Percentiles rank a stretch among this genome's conserved stretches.
These are phyloP conservation scores for Kazachstania sp. DNA, from an alignment of 1,139 yeast genomes.

Conservation along the genomic window DNA sequence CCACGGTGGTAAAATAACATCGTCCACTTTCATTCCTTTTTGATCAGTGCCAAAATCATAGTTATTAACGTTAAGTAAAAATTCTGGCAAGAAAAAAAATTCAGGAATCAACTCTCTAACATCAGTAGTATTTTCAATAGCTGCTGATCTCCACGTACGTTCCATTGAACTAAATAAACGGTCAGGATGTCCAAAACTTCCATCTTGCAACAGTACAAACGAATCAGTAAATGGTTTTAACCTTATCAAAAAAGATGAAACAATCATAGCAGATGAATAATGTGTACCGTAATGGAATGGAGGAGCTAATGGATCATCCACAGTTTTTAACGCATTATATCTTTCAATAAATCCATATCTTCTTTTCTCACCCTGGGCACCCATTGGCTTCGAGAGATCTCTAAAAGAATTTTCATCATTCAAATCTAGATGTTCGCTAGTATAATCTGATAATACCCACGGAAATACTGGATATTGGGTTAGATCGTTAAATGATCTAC, in stretches of 20 bases:
- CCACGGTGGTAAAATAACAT: slow-evolving; percentile 76
- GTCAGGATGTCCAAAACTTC: slow-evolving; percentile 81
- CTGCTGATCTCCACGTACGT: slow-evolving; percentile 72
- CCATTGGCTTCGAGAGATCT: slow-evolving; percentile 82
- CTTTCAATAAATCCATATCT: slow-evolving; percentile 58
- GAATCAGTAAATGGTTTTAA: slow-evolving; percentile 73
- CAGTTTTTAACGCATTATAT: slow-evolving; percentile 54
- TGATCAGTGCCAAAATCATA: slow-evolving; percentile 65
- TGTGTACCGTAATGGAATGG: slow-evolving; percentile 91
- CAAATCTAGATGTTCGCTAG: slow-evolving; percentile 56
- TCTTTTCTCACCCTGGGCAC: slow-evolving; percentile 60
- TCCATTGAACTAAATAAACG: slow-evolving; percentile 62
- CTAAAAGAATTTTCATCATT: slow-evolving; percentile 52
- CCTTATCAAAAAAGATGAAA: slow-evolving; percentile 66
- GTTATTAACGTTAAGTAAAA: slow-evolving; percentile 51
- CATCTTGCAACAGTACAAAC: slow-evolving; percentile 70
- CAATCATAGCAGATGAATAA: slow-evolving; percentile 89
- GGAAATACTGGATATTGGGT: slow-evolving; percentile 90
- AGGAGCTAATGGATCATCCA: slow-evolving; percentile 46
- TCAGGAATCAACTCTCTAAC: slow-evolving; percentile 82
- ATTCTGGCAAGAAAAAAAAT: slow-evolving; percentile 72
- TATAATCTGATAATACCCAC: slow-evolving; percentile 78
- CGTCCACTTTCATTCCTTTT: slow-evolving; percentile 47
- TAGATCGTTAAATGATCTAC: slow-evolving; percentile 76
- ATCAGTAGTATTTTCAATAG: slow-evolving; percentile 72